Evolutionary conservation across 768 basidiomycete species (phyloP), one percentile per base, ranked within the genome.

Genomic region (Dendrothele bispora): DNA sequence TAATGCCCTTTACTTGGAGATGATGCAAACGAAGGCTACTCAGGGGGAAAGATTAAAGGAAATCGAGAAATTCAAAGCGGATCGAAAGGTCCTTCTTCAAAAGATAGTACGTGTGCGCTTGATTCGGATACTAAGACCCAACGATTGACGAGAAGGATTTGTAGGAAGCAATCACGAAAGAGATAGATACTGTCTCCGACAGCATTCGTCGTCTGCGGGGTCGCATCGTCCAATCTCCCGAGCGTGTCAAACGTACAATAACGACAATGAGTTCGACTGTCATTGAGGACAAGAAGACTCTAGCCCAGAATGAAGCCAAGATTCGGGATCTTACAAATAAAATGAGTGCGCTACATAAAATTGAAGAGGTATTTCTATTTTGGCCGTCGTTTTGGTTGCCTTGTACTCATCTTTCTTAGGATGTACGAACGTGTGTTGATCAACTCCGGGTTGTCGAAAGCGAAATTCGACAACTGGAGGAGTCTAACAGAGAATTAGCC

Each of bases 171-270:
- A 69, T 88, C 22, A 80, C 79, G 51, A 71, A 71, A 2, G 85
- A 91, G 41, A 74, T 84, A 8, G 70, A 78, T 6, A 72, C 75
- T 36, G 68, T 84, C 20, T 69, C 77, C 34, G 84, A 88, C 48
- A 71, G 74, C 37, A 83, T 90, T 52, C 67, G 70, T 11, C 80
- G 84, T 35, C 83, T 83, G 0, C 76, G 82, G 41, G 72, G 82
- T 24, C 82, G 92, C 22, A 86, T 97, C 52, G 92, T 97, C 3
- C 90, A 93, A 62, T 93, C 91, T 0, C 94, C 94, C 0, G 94
- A 95, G 39, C 79, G 93, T 37, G 87, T 95, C 55, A 88, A 86
- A 61, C 81, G 84, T 42, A 88, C 82, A 35, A 95, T 95, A 56
- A 66, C 76, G 10, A 73, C 80, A n/a, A 91, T 95, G 87, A 76